phyloP scores from a whole-genome alignment of 163 green algal genomes.

The Chlamydomonas reinhardtii region DNA sequence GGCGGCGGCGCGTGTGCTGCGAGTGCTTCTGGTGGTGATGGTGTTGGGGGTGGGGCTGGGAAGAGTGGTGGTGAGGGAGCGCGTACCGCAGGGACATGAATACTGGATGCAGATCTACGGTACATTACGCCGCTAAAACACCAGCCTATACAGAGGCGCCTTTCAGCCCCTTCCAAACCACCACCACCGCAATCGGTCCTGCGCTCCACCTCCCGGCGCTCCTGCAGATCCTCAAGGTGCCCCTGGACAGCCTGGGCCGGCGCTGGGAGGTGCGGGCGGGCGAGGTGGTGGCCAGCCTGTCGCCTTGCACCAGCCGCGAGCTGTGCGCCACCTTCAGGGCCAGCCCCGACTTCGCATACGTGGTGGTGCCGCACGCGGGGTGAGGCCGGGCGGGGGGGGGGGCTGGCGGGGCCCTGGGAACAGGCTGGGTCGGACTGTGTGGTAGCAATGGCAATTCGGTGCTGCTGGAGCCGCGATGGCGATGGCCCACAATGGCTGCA shows the following conservation, averaged over 20 bases:
- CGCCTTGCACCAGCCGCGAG: slow-evolving; percentile 38
- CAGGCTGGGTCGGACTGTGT: not conserved
- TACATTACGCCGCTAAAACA: no score
- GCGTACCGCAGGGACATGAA: not conserved
- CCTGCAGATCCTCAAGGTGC: slow-evolving; percentile 48
- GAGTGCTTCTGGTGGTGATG: no score
- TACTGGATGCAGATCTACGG: not conserved
- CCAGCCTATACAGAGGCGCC: no score
- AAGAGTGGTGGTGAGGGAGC: no score
- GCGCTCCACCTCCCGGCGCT: no score
- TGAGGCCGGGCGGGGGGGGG: not conserved
- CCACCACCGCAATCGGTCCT: no score
- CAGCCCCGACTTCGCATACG: slow-evolving; percentile 53
- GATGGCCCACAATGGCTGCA: no score
- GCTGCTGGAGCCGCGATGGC: no score
- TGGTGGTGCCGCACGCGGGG: slow-evolving; percentile 66
- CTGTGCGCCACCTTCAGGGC: slow-evolving; percentile 50
- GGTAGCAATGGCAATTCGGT: no score
- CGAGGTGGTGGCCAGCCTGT: slow-evolving; percentile 43
- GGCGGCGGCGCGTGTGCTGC: not conserved
- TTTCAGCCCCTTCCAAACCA: no score
- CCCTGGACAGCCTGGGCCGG: slow-evolving; percentile 43
- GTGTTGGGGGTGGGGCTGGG: not conserved
- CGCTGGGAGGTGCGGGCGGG: slow-evolving; percentile 41
- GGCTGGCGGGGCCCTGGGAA: no score